Base-by-base conservation (phyloP, 257 asterid species). In the Solanum bulbocastanum region DNA sequence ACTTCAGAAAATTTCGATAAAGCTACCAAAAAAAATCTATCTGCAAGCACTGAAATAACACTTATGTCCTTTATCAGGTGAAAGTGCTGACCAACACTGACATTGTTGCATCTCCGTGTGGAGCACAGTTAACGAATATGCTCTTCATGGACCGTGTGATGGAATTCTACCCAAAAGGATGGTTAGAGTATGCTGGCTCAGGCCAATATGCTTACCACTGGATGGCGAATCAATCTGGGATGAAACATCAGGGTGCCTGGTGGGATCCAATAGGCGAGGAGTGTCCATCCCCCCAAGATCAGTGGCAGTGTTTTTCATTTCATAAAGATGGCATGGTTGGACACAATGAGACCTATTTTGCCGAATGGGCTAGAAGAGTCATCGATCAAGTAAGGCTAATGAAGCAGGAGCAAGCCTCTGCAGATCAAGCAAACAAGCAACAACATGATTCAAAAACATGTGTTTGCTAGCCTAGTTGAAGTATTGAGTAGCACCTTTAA, bases 121-220 rank as follows among this genome's bases (percentile, higher is more conserved):
- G 93, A 27, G 93, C 92, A 69, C 92, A 91, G 44, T 36, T 91
- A 56, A 91, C 90, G 1, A 88, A 90, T 86, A 88, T 90, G 91
- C 73, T 90, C 85, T 88, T 91, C 87, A 89, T 90, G 91, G 91
- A 90, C 23, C 71, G 86, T 0, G 79, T 91, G 16, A 89, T 90
- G 94, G 91, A 92, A 56, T 90, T 91, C 83, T 91, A 90, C 87
- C 92, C 93, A 13, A 90, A 88, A 88, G 93, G 92, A 83, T 90
- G 92, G 94, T 37, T 84, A 14, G 88, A 90, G 83, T 60, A 87
- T 33, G 92, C 91, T 22, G 91, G 92, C 8, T 3, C 69, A 27
- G 91, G 91, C 68, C 92, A 88, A 87, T 90, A 88, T 85, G 90
- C 90, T 42, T 86, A 87, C 87, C 91, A 90, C 75, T 91, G 92